A percentile compares a stretch with the other conserved stretches of the same genome.
Conservation (phyloP, 768 basidiomycete species). For the Phylloporus rhodoxanthus region DNA sequence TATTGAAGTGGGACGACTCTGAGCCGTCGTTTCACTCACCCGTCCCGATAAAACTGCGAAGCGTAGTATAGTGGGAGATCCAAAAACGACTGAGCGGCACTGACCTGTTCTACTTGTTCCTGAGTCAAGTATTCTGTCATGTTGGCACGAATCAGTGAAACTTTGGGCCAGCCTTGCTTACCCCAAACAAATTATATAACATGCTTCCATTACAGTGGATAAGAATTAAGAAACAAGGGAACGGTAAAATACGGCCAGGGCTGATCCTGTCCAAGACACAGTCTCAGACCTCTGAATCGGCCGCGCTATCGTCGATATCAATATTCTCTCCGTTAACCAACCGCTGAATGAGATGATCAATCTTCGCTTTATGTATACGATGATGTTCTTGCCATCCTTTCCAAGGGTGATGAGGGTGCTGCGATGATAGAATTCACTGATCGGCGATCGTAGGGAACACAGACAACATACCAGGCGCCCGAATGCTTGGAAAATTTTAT, state of each 20-base stretch:
- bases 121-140: slow-evolving; percentile 44
- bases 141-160: too few species aligned
- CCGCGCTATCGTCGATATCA: slow-evolving; percentile 28
- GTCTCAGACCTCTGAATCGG: slow-evolving; percentile 25
- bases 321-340: slow-evolving; percentile 53
- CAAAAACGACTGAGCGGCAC: slow-evolving; percentile 6
- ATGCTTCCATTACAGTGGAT: not conserved
- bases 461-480: slow-evolving; percentile 51
- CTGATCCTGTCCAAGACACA: slow-evolving; percentile 1
- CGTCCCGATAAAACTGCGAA: slow-evolving; percentile 51
- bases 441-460: not conserved
- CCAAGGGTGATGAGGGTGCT: slow-evolving; percentile 90
- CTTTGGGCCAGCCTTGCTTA: too few species aligned
- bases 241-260: slow-evolving; percentile 10
- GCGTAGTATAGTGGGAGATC: not conserved
- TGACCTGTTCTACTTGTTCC: slow-evolving; percentile 54
- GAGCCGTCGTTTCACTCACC: slow-evolving; percentile 31
- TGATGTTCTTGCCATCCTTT: slow-evolving; percentile 94
- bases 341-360: slow-evolving; percentile 70
- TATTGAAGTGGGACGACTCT: too few species aligned
- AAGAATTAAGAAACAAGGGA: slow-evolving; percentile 1
- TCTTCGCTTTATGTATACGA: slow-evolving; percentile 80
- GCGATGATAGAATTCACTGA: slow-evolving; percentile 5
- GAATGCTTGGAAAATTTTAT: slow-evolving; percentile 80
- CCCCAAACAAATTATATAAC: not conserved